These are phyloP conservation scores for Prunus yedoensis DNA, from an alignment of 331 rosid species.

Conservation along the genomic window DNA sequence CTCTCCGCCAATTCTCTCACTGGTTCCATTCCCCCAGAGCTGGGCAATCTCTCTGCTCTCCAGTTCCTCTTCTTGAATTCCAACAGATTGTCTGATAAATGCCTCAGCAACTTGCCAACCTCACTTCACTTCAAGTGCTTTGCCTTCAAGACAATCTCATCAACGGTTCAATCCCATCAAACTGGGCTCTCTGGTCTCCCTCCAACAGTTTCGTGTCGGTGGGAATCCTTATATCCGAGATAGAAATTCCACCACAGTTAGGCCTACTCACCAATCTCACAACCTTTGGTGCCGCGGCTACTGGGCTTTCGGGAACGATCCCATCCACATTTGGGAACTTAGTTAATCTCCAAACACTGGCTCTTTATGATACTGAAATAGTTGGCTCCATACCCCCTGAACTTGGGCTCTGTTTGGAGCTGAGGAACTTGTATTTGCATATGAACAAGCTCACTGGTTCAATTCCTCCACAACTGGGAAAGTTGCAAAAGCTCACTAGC, in stretches of 20 bases:
- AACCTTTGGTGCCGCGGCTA: conserved; percentile 78
- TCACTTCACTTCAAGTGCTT: conserved; percentile 64
- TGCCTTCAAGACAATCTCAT: conserved; percentile 86
- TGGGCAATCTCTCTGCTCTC: conserved; percentile 67
- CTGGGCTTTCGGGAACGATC: conserved; percentile 67
- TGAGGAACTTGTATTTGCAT: conserved; percentile 69
- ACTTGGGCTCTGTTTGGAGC: conserved; percentile 74
- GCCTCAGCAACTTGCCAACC: conserved; percentile 60
- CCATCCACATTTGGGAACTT: conserved; percentile 82
- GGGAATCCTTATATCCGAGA: conserved; percentile 82
- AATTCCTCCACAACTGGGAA: conserved; percentile 65
- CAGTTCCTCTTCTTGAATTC: conserved; percentile 79
- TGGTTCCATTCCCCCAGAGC: conserved; percentile 70
- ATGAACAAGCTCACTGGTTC: conserved; percentile 75
- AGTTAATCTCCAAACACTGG: conserved; percentile 65
- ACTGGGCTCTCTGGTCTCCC: conserved; percentile 64
- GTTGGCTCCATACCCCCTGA: conserved; percentile 70
- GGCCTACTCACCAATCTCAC: conserved; percentile 80
- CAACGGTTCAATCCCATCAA: conserved; percentile 76
- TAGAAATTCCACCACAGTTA: conserved; percentile 60
- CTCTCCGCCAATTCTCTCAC: conserved; percentile 76
- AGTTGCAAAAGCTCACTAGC: conserved; percentile 75
- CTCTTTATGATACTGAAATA: conserved; percentile 74
- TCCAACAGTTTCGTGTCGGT: conserved; percentile 78
- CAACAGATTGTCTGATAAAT: conserved; percentile 65